Evolutionary conservation across 2,329 filamentous ascomycete species (phyloP).

Genomic region (Immersiporthe knoxdaviesiana): DNA sequence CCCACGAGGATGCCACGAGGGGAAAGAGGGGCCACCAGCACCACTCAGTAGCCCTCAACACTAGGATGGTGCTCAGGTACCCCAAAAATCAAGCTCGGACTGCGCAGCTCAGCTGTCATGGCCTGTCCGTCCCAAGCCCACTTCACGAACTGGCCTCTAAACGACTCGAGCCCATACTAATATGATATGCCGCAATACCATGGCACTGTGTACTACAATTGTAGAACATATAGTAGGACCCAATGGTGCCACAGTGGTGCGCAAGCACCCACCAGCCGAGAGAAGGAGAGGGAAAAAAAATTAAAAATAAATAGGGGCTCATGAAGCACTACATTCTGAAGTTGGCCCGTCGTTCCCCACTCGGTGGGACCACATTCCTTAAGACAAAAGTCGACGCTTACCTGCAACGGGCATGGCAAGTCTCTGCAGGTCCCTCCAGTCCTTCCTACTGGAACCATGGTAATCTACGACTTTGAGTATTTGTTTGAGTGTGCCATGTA

Average conservation of each 20-base stretch:
- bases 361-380: neutral
- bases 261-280: neutral
- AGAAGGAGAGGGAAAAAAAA: neutral
- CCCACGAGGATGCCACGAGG: conserved; percentile 5
- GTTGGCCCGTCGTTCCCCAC: neutral
- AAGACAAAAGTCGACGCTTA: conserved; percentile 1
- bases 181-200: too few relatives aligned
- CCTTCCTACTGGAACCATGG: neutral
- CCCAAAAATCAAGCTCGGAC: too few relatives aligned
- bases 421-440: neutral
- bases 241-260: neutral
- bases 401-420: neutral
- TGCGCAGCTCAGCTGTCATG: too few relatives aligned
- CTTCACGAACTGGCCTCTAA: neutral
- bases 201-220: neutral
- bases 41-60: neutral
- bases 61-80: neutral
- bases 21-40: neutral
- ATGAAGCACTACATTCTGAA: neutral
- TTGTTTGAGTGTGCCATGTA: neutral
- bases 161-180: too few relatives aligned
- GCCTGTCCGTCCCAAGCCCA: too few relatives aligned
- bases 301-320: neutral
- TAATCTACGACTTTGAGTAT: neutral
- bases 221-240: too few relatives aligned